Conservation (phyloP, 306 rosid species). For the Ormosia emarginata region DNA sequence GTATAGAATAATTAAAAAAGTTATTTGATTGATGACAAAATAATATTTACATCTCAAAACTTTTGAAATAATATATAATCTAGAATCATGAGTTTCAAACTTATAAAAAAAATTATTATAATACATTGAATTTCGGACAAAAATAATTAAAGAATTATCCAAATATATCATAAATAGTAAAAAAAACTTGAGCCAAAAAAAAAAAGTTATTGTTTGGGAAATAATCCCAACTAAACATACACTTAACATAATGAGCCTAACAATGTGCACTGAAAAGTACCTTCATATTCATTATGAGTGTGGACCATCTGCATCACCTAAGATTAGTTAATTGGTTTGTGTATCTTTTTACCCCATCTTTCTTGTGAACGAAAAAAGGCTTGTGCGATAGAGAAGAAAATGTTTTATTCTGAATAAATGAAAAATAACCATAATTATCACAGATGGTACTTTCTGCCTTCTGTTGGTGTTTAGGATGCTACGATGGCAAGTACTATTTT, state of each 20-base stretch:
- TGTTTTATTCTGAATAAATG: not conserved
- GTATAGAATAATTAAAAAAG: no score
- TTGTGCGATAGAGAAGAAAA: not conserved
- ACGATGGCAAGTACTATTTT: not conserved
- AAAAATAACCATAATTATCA: not conserved
- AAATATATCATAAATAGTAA: no score
- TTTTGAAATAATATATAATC: no score
- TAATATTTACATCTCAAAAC: no score
- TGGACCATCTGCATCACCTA: not conserved
- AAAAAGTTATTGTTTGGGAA: no score
- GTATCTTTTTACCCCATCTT: not conserved
- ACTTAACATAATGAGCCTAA: not conserved
- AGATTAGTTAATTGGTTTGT: not conserved
- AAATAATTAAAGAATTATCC: no score
- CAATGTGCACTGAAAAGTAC: not conserved
- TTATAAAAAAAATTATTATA: no score
- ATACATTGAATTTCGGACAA: no score
- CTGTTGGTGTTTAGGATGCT: not conserved
- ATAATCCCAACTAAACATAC: no score
- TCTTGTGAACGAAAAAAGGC: not conserved
- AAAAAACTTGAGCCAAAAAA: no score
- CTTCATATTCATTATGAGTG: not conserved
- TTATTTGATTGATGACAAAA: no score
- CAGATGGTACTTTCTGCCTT: not conserved
- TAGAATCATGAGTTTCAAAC: no score